phyloP scores from a whole-genome alignment of 1,284 basidiomycete genomes.

The Ceratobasidium theobromae region DNA sequence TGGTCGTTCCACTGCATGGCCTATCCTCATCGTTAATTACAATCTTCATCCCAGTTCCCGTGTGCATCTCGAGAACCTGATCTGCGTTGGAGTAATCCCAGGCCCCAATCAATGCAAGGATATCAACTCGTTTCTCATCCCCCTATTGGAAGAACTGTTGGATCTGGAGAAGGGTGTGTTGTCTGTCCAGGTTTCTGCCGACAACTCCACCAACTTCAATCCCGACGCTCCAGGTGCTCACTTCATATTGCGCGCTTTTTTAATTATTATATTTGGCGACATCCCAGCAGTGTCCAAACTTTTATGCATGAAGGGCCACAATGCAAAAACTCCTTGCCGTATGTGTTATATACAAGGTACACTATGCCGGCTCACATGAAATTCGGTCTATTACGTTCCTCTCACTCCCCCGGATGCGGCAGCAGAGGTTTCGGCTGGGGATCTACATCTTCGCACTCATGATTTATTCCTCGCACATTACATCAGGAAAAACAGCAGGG shows the following conservation, averaged over 20 bases:
- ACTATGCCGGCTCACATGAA: not conserved
- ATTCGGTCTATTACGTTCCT: too few species aligned
- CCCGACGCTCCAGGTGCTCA: not conserved
- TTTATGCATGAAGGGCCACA: not conserved
- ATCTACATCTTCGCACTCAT: too few species aligned
- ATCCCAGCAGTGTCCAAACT: not conserved
- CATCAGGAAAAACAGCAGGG: too few species aligned
- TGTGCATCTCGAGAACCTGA: constrained; percentile 39
- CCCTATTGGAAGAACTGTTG: constrained; percentile 2
- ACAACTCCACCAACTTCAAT: not conserved
- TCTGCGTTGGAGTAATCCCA: constrained; percentile 42
- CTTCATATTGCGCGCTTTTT: not conserved
- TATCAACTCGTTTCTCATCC: not conserved
- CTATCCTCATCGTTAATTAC: constrained; percentile 42
- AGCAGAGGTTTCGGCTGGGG: too few species aligned
- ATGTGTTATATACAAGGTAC: not conserved
- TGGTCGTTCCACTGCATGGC: too few species aligned
- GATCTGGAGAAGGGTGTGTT: not conserved
- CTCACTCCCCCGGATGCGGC: too few species aligned
- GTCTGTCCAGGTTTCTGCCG: not conserved
- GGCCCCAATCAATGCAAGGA: constrained; percentile 15
- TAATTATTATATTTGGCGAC: not conserved
- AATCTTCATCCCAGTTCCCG: constrained; percentile 43
- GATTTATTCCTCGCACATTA: too few species aligned
- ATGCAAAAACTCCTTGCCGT: not conserved